Conservation (phyloP, 1,284 basidiomycete genomes). For the Coniophora puteana region DNA sequence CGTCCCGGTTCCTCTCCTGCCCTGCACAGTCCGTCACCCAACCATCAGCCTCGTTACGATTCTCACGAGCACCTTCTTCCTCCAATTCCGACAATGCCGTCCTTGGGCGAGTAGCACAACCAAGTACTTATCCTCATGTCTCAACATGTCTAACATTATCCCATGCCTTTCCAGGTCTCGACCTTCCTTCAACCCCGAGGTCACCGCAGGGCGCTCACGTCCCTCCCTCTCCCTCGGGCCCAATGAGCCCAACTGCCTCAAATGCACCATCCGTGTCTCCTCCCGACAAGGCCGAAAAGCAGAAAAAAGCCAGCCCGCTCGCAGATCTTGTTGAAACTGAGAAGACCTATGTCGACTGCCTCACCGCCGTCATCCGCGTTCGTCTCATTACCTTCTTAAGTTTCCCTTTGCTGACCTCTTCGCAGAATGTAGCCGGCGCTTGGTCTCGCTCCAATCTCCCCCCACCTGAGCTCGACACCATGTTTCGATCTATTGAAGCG, state of each 20-base stretch:
- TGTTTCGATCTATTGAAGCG: constrained; percentile 92
- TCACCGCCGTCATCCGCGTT: constrained; percentile 89
- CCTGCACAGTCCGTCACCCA: too few species aligned
- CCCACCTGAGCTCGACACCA: constrained; percentile 85
- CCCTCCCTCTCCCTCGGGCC: constrained; percentile 26
- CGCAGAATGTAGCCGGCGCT: constrained; percentile 90
- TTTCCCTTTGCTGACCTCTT: constrained; percentile 15
- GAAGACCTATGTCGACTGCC: constrained; percentile 87
- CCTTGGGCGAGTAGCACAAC: constrained; percentile 25
- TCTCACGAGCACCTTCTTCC: too few species aligned
- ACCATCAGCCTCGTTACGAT: too few species aligned
- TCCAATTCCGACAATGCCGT: constrained; percentile 28
- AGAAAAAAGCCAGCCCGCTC: constrained; percentile 78
- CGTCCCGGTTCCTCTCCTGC: too few species aligned
- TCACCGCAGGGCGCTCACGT: too few species aligned
- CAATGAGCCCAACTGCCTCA: constrained; percentile 34
- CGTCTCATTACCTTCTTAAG: constrained; percentile 27
- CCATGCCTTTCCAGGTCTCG: constrained; percentile 20
- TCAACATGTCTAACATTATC: constrained; percentile 9
- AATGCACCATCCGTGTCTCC: constrained; percentile 21
- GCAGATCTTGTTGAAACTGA: constrained; percentile 94
- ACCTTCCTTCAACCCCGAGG: constrained; percentile 27
- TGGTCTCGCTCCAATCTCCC: constrained; percentile 96
- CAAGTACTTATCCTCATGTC: constrained; percentile 16
- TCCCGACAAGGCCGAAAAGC: constrained; percentile 37